Evolutionary conservation across 1,284 basidiomycete genomes (phyloP), one percentile per base, ranked within the genome.

Genomic region (Microbotryomycetes sp.): DNA sequence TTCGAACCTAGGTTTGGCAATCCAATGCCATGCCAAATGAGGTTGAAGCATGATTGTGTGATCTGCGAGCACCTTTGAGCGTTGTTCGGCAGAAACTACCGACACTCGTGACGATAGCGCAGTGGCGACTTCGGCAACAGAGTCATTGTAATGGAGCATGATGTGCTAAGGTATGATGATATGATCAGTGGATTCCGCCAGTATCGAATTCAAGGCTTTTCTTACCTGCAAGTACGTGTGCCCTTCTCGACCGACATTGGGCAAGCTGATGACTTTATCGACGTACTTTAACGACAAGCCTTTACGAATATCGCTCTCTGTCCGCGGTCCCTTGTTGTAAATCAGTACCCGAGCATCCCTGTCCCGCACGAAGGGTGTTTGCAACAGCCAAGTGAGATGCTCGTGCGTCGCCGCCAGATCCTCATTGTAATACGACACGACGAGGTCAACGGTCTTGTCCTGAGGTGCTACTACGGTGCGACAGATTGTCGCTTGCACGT

Each of bases 1-100:
- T 28, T 71, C 54, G 9, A 77, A 52, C 1, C 75, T 71, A 1
- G 75, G 73, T n/a, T 62, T 29, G 21, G 74, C 72, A 35, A 75
- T 65, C 70, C 70, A 73, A 29, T 73, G 59, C 76, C 75, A 76
- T 0, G 75, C 75, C 18, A 76, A 49, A 45, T 77, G 75, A 4
- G 76, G 75, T 59, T 76, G 75, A 50, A 76, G 66, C 61, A 76
- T 75, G 29, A 75, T 68, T 7, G 75, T 76, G 41, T 73, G 68
- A 30, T 65, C 70, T 13, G 73, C 73, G 6, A 75, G 59, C 18
- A 51, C 29, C 15, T 21, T 47, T 16, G 4, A 6, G 15, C 2
- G 51, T 54, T 6, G 59, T 11, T 0, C 16, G 18, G 27, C 50
- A 47, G 55, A 59, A 35, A 30, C 21, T 21, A 18, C n/a, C 27